Evolutionary conservation across 2,329 filamentous ascomycete species (phyloP).

Genomic region (Aspergillus oerlinghausenensis): DNA sequence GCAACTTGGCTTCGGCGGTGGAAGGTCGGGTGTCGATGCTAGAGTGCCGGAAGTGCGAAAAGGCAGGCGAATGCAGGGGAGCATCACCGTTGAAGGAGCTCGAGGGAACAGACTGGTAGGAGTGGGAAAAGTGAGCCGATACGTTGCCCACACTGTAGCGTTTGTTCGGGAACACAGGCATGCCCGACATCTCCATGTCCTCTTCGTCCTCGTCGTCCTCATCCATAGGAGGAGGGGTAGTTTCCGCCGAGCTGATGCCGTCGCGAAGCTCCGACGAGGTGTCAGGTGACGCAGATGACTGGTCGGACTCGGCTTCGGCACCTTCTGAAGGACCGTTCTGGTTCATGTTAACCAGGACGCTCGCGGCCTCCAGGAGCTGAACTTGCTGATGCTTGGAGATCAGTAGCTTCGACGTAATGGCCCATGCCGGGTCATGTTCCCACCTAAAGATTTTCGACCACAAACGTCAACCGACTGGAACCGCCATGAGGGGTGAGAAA

Average conservation of each 20-base stretch:
- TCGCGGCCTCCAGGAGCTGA: slow-evolving; percentile 91
- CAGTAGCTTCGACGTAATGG: slow-evolving; percentile 90
- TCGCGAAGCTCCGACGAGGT: slow-evolving; percentile 73
- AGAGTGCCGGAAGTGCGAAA: slow-evolving; percentile 62
- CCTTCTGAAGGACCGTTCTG: slow-evolving; percentile 59
- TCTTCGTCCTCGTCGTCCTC: slow-evolving; percentile 44
- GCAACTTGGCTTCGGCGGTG: slow-evolving; percentile 71
- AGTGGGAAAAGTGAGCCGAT: slow-evolving; percentile 60
- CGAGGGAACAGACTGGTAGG: slow-evolving; percentile 69
- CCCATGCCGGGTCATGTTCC: slow-evolving; percentile 99
- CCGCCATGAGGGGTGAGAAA: slow-evolving; percentile 19
- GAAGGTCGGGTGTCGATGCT: slow-evolving; percentile 72
- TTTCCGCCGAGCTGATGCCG: slow-evolving; percentile 79
- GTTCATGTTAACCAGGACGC: slow-evolving; percentile 92
- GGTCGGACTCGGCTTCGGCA: slow-evolving; percentile 68
- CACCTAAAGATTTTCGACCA: slow-evolving; percentile 59
- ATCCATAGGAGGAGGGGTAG: slow-evolving; percentile 78
- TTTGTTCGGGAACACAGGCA: slow-evolving; percentile 50
- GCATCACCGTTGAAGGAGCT: slow-evolving; percentile 53
- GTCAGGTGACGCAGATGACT: slow-evolving; percentile 75
- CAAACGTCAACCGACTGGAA: slow-evolving; percentile 39
- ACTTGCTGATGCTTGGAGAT: slow-evolving; percentile 99
- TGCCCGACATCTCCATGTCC: slow-evolving; percentile 42
- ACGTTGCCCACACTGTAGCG: slow-evolving; percentile 48
- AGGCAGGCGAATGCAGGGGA: slow-evolving; percentile 45